These are phyloP conservation scores for Actinidia arguta DNA, from an alignment of 179 eudicot species.

Conservation along the genomic window DNA sequence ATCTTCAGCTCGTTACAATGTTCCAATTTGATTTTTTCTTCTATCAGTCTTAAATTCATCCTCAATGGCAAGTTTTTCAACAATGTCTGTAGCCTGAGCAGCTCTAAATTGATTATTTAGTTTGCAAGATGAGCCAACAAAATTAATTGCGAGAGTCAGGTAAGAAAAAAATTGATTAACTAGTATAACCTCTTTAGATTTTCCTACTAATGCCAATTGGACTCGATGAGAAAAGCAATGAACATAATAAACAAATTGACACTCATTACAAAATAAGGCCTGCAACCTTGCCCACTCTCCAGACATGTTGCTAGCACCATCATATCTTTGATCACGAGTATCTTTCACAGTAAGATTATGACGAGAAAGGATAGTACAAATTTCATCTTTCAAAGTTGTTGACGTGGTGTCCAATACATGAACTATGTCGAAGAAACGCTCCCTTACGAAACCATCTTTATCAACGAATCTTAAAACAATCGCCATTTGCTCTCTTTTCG, in stretches of 20 bases:
- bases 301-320: slow-evolving; percentile 13
- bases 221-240: slow-evolving; percentile 9
- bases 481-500: background rate
- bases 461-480: no score
- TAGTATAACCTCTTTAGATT: background rate
- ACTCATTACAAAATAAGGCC: background rate
- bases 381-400: background rate
- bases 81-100: background rate
- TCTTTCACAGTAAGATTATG: background rate
- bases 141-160: background rate
- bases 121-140: background rate
- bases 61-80: background rate
- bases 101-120: background rate
- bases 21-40: no score
- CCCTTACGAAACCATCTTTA: background rate
- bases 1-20: background rate
- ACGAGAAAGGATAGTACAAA: background rate
- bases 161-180: background rate
- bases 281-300: background rate
- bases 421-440: background rate
- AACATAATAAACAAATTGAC: no score
- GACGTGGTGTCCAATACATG: background rate
- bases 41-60: no score
- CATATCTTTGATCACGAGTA: slow-evolving; percentile 18
- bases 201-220: slow-evolving; percentile 14